A percentile compares a stretch with the other conserved stretches of the same genome.
These are phyloP conservation scores for Pittosporum tobira DNA, from an alignment of 129 eudicot species.

Conservation along the genomic window DNA sequence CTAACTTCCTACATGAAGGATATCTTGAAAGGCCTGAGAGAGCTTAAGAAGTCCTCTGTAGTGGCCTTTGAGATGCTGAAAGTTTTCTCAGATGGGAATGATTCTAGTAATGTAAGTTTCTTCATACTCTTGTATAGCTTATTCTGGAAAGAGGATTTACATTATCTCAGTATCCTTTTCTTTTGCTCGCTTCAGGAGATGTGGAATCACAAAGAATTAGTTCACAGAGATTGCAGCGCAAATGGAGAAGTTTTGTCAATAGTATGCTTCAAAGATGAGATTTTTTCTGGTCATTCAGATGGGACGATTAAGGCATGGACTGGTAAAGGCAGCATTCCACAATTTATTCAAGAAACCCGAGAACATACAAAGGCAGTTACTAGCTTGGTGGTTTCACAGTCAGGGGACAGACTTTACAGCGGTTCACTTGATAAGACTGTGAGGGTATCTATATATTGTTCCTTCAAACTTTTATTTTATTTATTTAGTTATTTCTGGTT, in stretches of 20 bases:
- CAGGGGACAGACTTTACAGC: conserved; percentile 55
- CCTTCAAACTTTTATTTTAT: no score
- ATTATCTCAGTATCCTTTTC: neutral
- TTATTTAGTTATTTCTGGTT: no score
- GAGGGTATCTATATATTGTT: conserved; percentile 40
- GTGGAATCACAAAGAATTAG: conserved; percentile 66
- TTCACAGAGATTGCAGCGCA: conserved; percentile 48
- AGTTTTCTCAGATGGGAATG: conserved; percentile 46
- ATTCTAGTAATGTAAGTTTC: conserved; percentile 49
- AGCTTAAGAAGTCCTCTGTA: conserved; percentile 50
- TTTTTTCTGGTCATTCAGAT: conserved; percentile 74
- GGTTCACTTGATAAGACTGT: conserved; percentile 77
- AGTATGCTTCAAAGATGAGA: conserved; percentile 35
- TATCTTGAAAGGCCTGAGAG: conserved; percentile 53
- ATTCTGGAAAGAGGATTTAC: neutral
- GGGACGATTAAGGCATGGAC: conserved; percentile 71
- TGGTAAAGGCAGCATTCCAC: conserved; percentile 29
- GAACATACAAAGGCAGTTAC: conserved; percentile 66
- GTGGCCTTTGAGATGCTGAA: conserved; percentile 59
- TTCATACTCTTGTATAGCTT: neutral
- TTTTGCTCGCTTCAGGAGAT: conserved; percentile 35
- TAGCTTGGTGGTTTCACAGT: conserved; percentile 44
- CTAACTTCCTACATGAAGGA: conserved; percentile 43
- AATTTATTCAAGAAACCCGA: conserved; percentile 41
- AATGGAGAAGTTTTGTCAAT: conserved; percentile 60